A percentile compares a stretch with the other conserved stretches of the same genome.
phyloP scores from a whole-genome alignment of 228 moss, liverwort and hornwort species.

The Sphagnum fallax region DNA sequence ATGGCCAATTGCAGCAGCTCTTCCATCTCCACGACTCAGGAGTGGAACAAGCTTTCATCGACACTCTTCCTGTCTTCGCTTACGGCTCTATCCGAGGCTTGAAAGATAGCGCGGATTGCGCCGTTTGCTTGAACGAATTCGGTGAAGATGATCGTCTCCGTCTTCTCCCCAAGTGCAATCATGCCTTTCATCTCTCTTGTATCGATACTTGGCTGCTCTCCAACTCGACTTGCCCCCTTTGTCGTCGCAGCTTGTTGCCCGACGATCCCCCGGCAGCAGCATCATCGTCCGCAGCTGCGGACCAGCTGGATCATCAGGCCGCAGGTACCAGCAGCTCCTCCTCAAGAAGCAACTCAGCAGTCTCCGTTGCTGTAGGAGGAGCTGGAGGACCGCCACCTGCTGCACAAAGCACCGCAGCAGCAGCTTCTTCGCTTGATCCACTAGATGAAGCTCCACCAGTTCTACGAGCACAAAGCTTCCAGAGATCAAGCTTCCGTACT shows the following conservation, averaged over 20 bases:
- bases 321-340: too few relatives aligned
- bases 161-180: slow-evolving; percentile 76
- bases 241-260: slow-evolving; percentile 45
- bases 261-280: slow-evolving; percentile 14
- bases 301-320: neutral
- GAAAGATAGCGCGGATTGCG: slow-evolving; percentile 75
- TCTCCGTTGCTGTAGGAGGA: too few relatives aligned
- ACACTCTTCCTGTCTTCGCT: slow-evolving; percentile 55
- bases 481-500: neutral
- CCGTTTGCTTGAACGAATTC: slow-evolving; percentile 70
- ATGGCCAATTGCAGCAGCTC: slow-evolving; percentile 50
- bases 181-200: slow-evolving; percentile 75
- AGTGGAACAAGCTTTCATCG: slow-evolving; percentile 51
- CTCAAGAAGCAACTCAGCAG: neutral
- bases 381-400: too few relatives aligned
- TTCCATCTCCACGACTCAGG: slow-evolving; percentile 58
- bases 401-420: too few relatives aligned
- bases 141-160: slow-evolving; percentile 62
- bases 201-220: slow-evolving; percentile 77
- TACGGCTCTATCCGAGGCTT: slow-evolving; percentile 53
- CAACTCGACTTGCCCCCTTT: slow-evolving; percentile 77
- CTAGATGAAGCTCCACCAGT: neutral
- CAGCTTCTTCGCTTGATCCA: neutral
- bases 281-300: neutral
- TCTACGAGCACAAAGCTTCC: neutral